Percentiles rank a stretch among this genome's conserved stretches.
These are phyloP conservation scores for Neurospora discreta DNA, from an alignment of 495 filamentous ascomycete species.

Conservation along the genomic window DNA sequence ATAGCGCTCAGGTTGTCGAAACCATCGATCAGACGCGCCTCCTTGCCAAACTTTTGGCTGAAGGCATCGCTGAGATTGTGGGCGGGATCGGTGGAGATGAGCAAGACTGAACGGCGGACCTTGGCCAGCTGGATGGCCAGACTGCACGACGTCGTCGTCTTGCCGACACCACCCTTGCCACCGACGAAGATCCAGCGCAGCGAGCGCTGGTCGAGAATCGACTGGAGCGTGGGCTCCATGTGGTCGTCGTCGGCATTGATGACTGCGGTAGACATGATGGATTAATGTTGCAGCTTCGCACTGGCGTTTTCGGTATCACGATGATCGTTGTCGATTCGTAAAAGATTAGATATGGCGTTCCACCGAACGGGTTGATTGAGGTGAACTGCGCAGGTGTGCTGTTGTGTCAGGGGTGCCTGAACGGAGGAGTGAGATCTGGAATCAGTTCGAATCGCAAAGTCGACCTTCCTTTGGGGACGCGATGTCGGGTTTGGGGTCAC, in stretches of 20 bases:
- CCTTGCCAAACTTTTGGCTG: conserved; percentile 98
- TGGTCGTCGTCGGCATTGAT: conserved; percentile 59
- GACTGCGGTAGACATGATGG: conserved; percentile 53
- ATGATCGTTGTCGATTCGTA: not conserved
- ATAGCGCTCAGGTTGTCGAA: conserved; percentile 93
- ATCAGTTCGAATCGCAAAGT: conserved; percentile 22
- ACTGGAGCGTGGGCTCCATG: conserved; percentile 87
- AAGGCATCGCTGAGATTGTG: conserved; percentile 99
- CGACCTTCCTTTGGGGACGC: not conserved
- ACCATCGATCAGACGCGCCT: conserved; percentile 83
- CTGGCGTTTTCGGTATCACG: not conserved
- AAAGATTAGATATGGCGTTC: not conserved
- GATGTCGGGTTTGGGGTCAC: not conserved
- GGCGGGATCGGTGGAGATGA: conserved; percentile 97
- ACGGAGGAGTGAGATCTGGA: conserved; percentile 5
- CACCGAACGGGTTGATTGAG: not conserved
- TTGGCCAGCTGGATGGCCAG: conserved; percentile 97
- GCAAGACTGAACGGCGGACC: conserved; percentile 85
- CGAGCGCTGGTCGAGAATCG: conserved; percentile 83
- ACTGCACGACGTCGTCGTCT: conserved; percentile 96
- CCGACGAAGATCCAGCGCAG: conserved; percentile 99
- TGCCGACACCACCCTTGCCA: conserved; percentile 98
- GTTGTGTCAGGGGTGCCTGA: not conserved
- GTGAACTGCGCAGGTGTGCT: not conserved
- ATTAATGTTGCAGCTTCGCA: not conserved